Conservation (phyloP, 768 basidiomycete species). For the Phanerochaete carnosa region DNA sequence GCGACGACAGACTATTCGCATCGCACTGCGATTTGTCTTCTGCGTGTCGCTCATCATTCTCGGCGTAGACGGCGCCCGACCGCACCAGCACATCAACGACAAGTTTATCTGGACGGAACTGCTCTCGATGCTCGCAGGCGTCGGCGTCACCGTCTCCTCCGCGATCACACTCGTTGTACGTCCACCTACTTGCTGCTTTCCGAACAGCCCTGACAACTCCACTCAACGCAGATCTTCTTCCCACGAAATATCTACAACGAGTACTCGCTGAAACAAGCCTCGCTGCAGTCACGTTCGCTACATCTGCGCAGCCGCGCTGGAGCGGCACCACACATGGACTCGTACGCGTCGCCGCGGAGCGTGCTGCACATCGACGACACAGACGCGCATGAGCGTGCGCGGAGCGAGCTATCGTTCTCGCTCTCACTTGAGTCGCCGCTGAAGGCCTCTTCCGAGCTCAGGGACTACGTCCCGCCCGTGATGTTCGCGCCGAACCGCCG, state of each 20-base stretch:
- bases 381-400: neutral
- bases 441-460: neutral
- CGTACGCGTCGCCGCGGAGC: neutral
- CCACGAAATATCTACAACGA: slow-evolving; percentile 53
- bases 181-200: neutral
- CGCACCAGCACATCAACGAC: slow-evolving; percentile 63
- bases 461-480: neutral
- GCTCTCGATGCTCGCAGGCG: slow-evolving; percentile 50
- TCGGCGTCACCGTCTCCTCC: slow-evolving; percentile 67
- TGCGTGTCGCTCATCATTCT: slow-evolving; percentile 61
- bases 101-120: slow-evolving; percentile 50
- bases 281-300: slow-evolving; percentile 14
- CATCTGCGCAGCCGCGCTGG: slow-evolving; percentile 9
- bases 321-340: neutral
- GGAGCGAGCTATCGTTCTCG: neutral
- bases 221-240: slow-evolving; percentile 65
- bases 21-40: slow-evolving; percentile 74
- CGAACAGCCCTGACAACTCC: neutral
- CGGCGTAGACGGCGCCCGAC: slow-evolving; percentile 63
- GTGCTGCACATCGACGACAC: neutral
- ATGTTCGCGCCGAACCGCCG: slow-evolving; percentile 26
- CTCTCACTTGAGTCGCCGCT: neutral
- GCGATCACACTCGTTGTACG: slow-evolving; percentile 69
- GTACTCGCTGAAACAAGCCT: slow-evolving; percentile 17
- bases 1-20: slow-evolving; percentile 53